Evolutionary conservation across 306 rosid species (phyloP), one percentile per base, ranked within the genome.

Genomic region (Astragalus glycyphyllos): DNA sequence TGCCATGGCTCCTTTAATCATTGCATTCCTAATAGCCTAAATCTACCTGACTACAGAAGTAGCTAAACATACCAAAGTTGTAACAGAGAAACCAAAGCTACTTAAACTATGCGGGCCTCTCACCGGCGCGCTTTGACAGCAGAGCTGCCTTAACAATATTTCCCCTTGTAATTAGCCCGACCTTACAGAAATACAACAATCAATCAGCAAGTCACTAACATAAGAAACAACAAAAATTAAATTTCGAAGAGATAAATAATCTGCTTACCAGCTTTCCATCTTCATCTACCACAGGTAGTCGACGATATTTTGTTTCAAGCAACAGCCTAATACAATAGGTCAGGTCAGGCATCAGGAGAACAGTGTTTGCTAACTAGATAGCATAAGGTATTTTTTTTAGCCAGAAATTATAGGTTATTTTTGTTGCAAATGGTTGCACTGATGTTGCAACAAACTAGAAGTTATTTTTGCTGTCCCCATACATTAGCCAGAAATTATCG

Each of bases 121-220:
- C 79, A 62, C 66, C 66, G 0, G 86, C 84, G 0, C 89, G 92
- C 79, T 94, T 91, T 68, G 92, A 84, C 73, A 84, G 86, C 58
- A 94, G 85, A 16, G 98, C 97, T 54, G 97, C 98, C 81, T 83
- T 86, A 42, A 94, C 97, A 37, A 94, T 91, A 67, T 88, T 84
- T 50, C 98, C 97, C 80, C 98, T 82, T 11, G 98, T 87, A 46
- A 94, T 84, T 61, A 94, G 84, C 34, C 96, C 98, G 83, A 87
- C 97, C 99, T 93, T 61, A 66, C 14, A 79, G 69, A 26, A 77
- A 44, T 44, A 12, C 62, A 65, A 74, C 55, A 75, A 82, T 7
- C 58, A 54, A 42, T 82, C 34, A 85, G 83, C 70, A 13, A 26
- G 70, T 42, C 51, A 44, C 16, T 14, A 46, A 38, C 12, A 68